These are phyloP conservation scores for Solanum chiquidenum DNA, from an alignment of 257 asterid genomes.

Conservation along the genomic window DNA sequence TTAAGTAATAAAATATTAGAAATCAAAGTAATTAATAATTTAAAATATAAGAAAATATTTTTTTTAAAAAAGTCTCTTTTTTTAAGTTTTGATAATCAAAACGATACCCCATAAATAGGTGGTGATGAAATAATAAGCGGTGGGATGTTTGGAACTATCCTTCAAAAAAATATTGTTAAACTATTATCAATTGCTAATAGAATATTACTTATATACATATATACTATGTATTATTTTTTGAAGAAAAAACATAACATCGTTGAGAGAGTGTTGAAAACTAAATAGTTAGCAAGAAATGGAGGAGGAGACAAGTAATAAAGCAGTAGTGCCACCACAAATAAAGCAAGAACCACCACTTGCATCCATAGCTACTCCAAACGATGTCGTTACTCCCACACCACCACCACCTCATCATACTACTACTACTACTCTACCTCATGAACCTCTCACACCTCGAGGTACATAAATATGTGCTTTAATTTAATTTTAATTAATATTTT, in stretches of 20 bases:
- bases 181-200: not conserved
- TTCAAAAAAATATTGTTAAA: no score
- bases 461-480: not conserved
- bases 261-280: not conserved
- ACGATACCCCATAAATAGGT: not conserved
- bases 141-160: not conserved
- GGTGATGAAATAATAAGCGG: not conserved
- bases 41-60: no score
- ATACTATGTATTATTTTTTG: no score
- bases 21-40: no score
- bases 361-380: not conserved
- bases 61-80: no score
- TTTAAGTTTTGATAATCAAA: no score
- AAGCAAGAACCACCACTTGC: not conserved
- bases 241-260: not conserved
- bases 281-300: not conserved
- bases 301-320: not conserved
- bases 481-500: accelerated
- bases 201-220: not conserved
- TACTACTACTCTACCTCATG: not conserved
- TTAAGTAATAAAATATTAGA: no score
- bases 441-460: not conserved
- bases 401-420: not conserved
- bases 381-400: not conserved
- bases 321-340: not conserved